A percentile compares a stretch with the other conserved stretches of the same genome.
Conservation (phyloP, 192 early-diverging fungal genomes). For the Linnemannia schmuckeri region DNA sequence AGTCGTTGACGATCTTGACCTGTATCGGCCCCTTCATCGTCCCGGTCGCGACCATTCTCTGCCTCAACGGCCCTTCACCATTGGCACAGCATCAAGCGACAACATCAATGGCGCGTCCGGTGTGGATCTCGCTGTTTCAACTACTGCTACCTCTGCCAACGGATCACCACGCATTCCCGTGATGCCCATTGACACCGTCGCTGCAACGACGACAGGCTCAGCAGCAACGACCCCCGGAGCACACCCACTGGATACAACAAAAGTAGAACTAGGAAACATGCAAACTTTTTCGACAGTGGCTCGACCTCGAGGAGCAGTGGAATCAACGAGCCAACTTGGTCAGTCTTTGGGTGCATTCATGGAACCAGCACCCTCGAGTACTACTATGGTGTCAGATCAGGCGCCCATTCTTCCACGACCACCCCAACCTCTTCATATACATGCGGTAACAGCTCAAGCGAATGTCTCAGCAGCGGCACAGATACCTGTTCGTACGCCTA, state of each 20-base stretch:
- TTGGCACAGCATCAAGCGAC: neutral
- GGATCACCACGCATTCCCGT: neutral
- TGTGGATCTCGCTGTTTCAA: neutral
- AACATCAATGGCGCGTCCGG: neutral
- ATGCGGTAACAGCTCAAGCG: neutral
- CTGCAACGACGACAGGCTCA: neutral
- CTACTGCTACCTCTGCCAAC: neutral
- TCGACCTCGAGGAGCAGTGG: neutral
- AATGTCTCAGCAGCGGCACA: neutral
- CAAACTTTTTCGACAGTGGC: neutral
- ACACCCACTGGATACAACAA: neutral
- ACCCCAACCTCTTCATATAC: constrained; percentile 11
- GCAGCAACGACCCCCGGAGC: neutral
- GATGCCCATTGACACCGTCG: neutral
- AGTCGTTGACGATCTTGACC: neutral
- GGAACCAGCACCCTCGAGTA: neutral
- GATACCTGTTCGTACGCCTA: neutral
- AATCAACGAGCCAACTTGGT: neutral
- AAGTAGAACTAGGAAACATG: neutral
- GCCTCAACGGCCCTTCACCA: neutral
- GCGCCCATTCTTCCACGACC: constrained; percentile 23
- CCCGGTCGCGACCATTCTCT: constrained; percentile 24
- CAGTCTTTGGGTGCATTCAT: neutral
- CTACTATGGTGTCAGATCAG: neutral
- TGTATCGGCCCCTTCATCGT: constrained; percentile 14